Evolutionary conservation across 441 rosid genomes (phyloP).

Genomic region (Eutrema salsugineum): DNA sequence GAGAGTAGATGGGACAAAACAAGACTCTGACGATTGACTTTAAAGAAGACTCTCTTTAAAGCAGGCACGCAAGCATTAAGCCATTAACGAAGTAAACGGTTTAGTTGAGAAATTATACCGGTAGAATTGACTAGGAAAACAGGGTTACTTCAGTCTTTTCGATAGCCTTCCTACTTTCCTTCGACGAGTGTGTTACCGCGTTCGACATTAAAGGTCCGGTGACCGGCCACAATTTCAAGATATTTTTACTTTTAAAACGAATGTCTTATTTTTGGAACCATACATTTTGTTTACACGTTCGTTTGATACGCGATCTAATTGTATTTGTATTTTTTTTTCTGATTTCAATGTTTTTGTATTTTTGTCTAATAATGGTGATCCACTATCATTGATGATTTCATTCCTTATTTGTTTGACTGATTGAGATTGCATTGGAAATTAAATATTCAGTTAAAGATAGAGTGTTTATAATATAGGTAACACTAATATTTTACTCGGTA

Average conservation of each 20-base stretch:
- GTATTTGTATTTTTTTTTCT: too few species aligned
- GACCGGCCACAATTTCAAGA: not conserved
- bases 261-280: not conserved
- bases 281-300: not conserved
- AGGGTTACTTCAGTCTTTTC: not conserved
- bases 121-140: not conserved
- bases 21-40: not conserved
- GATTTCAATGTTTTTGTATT: not conserved
- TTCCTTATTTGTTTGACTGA: not conserved
- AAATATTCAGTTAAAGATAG: not conserved
- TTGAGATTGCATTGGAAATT: not conserved
- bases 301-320: not conserved
- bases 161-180: not conserved
- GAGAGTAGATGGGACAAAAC: not conserved
- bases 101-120: not conserved
- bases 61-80: not conserved
- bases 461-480: not conserved
- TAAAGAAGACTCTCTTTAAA: not conserved
- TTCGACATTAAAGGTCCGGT: conserved; percentile 7
- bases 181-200: conserved; percentile 23
- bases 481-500: not conserved
- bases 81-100: not conserved
- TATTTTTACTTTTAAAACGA: not conserved
- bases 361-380: conserved; percentile 2
- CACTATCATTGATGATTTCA: conserved; percentile 22